phyloP scores from a whole-genome alignment of 345 rosid genomes.

The Eucalyptus fibrosa region DNA sequence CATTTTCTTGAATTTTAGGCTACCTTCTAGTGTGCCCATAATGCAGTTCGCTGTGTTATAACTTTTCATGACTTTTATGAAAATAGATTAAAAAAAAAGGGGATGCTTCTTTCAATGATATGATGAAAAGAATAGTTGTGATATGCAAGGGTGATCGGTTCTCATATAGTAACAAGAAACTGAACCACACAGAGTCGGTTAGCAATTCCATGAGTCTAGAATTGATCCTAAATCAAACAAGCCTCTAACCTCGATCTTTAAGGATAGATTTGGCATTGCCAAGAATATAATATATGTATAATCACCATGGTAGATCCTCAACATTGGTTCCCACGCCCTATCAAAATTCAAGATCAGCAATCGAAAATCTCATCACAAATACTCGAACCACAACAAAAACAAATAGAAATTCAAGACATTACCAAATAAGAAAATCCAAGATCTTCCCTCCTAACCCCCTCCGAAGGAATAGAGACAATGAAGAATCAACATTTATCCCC shows the following conservation, averaged over 20 bases:
- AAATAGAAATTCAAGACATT: background rate
- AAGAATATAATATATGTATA: background rate
- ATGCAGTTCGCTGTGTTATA: accelerated
- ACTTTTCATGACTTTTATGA: background rate
- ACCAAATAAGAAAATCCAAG: background rate
- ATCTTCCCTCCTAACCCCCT: background rate
- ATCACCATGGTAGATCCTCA: background rate
- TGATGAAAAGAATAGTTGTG: background rate
- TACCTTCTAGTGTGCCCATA: background rate
- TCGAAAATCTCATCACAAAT: background rate
- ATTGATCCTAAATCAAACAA: background rate
- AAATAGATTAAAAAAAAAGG: background rate
- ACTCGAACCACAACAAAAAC: background rate
- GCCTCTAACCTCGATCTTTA: background rate
- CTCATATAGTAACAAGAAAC: accelerated
- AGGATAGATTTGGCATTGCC: background rate
- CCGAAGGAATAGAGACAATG: background rate
- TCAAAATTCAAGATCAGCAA: background rate
- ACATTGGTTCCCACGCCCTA: background rate
- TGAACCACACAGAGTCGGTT: accelerated
- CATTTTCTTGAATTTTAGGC: background rate
- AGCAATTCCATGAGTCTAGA: accelerated
- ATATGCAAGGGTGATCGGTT: background rate
- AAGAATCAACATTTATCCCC: background rate
- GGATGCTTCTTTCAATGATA: background rate